These are phyloP conservation scores for Marasmius oreades DNA, from an alignment of 1,284 basidiomycete genomes.

Conservation along the genomic window DNA sequence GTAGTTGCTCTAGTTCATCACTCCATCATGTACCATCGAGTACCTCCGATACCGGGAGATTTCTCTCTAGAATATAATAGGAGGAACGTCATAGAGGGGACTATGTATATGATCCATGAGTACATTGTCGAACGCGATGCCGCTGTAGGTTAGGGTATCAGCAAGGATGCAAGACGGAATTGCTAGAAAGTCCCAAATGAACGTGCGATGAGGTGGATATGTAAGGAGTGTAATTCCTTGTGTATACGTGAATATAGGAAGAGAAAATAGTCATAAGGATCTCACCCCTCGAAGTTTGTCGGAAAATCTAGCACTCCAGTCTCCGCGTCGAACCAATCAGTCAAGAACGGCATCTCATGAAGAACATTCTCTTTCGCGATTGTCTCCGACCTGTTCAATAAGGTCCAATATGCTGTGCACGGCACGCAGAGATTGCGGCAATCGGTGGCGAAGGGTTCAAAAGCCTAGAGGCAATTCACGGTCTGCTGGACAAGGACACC, in stretches of 20 bases:
- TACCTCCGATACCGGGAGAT: background rate
- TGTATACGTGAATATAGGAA: background rate
- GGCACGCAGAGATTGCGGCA: background rate
- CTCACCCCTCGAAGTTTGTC: conserved; percentile 33
- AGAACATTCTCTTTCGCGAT: background rate
- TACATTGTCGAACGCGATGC: background rate
- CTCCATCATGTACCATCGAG: no score
- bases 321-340: conserved; percentile 22
- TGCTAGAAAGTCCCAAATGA: background rate
- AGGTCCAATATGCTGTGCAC: background rate
- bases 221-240: background rate
- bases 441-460: background rate
- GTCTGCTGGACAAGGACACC: background rate
- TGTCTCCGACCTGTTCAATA: background rate
- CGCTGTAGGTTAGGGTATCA: background rate
- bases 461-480: background rate
- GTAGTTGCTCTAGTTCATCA: no score
- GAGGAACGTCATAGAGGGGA: background rate
- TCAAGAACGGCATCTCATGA: conserved; percentile 17
- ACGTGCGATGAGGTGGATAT: background rate
- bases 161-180: background rate
- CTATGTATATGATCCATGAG: background rate
- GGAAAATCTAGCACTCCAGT: conserved; percentile 32
- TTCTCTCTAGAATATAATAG: background rate
- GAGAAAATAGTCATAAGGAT: background rate